Conservation (phyloP, 2,329 filamentous ascomycete species). For the Ascochyta koolunga region DNA sequence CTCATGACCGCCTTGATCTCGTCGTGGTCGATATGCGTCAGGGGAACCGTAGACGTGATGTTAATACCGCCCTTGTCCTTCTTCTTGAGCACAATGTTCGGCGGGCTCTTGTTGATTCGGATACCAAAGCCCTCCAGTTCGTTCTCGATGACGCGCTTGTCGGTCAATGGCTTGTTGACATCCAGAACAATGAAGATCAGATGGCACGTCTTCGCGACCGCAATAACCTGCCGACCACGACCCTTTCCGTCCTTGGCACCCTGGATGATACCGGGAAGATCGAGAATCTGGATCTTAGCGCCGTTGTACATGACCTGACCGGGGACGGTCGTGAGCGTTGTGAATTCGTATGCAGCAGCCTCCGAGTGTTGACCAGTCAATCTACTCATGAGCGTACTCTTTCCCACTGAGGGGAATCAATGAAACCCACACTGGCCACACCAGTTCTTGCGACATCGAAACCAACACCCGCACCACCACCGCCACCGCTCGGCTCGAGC, state of each 20-base stretch:
- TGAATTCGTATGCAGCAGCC: constrained; percentile 97
- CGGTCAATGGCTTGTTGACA: constrained; percentile 96
- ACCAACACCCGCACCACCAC: constrained; percentile 84
- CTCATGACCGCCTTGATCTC: constrained; percentile 98
- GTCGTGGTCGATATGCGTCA: constrained; percentile 91
- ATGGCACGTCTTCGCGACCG: constrained; percentile 97
- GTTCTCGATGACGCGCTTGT: constrained; percentile 93
- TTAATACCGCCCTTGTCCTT: constrained; percentile 98
- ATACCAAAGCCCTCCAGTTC: constrained; percentile 98
- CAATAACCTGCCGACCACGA: constrained; percentile 97
- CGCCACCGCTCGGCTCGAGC: constrained; percentile 77
- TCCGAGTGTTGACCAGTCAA: constrained; percentile 97
- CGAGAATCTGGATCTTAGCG: constrained; percentile 96
- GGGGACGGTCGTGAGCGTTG: constrained; percentile 94
- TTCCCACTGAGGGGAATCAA: constrained; percentile 97
- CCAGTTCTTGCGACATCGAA: constrained; percentile 98
- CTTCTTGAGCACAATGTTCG: constrained; percentile 99
- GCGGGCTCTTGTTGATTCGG: constrained; percentile 93
- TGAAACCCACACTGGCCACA: constrained; percentile 96
- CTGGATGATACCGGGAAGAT: constrained; percentile 98
- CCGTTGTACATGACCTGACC: constrained; percentile 97
- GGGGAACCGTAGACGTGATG: constrained; percentile 91
- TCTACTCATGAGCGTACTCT: constrained; percentile 95
- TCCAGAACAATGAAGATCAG: constrained; percentile 98
- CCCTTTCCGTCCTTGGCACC: constrained; percentile 98